Evolutionary conservation across 352 stramenopile genomes (phyloP).

Genomic region (Phytophthora rubi): DNA sequence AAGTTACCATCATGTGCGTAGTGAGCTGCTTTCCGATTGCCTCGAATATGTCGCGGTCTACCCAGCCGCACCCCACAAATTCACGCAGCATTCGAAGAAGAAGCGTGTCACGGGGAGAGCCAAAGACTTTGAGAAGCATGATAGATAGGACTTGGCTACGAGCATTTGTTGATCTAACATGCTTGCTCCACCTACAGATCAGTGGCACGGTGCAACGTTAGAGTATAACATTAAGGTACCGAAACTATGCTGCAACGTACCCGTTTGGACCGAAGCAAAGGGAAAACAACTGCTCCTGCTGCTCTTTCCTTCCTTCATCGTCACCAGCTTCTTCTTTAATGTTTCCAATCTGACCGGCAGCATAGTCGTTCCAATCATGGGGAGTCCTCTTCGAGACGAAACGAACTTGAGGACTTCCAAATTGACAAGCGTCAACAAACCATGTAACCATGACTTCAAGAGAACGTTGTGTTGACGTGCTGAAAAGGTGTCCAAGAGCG

Average conservation of each 20-base stretch:
- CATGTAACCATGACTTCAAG: slow-evolving; percentile 29
- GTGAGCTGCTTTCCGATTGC: slow-evolving; percentile 30
- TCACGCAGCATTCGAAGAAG: slow-evolving; percentile 55
- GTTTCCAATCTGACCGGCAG: background rate
- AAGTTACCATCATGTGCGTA: slow-evolving; percentile 47
- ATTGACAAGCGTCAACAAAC: slow-evolving; percentile 45
- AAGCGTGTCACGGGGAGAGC: slow-evolving; percentile 46
- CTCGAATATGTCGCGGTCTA: slow-evolving; percentile 30
- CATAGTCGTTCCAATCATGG: slow-evolving; percentile 21
- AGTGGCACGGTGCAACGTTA: slow-evolving; percentile 2
- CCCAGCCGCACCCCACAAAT: slow-evolving; percentile 45
- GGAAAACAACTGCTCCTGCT: slow-evolving; percentile 39
- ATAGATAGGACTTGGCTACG: slow-evolving; percentile 33
- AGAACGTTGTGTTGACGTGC: slow-evolving; percentile 13
- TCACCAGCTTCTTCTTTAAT: background rate
- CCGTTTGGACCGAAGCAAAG: slow-evolving; percentile 39
- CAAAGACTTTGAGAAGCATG: slow-evolving; percentile 51
- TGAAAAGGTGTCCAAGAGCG: slow-evolving; percentile 35
- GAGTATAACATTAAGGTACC: background rate
- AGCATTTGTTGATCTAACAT: slow-evolving; percentile 10
- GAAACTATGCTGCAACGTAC: slow-evolving; percentile 24
- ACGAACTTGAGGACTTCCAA: slow-evolving; percentile 14
- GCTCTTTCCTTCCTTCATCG: slow-evolving; percentile 8
- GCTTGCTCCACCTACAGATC: slow-evolving; percentile 41
- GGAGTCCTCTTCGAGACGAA: background rate